Conservation (phyloP, 177 flowering plant genomes). For the Vitis hybrid region DNA sequence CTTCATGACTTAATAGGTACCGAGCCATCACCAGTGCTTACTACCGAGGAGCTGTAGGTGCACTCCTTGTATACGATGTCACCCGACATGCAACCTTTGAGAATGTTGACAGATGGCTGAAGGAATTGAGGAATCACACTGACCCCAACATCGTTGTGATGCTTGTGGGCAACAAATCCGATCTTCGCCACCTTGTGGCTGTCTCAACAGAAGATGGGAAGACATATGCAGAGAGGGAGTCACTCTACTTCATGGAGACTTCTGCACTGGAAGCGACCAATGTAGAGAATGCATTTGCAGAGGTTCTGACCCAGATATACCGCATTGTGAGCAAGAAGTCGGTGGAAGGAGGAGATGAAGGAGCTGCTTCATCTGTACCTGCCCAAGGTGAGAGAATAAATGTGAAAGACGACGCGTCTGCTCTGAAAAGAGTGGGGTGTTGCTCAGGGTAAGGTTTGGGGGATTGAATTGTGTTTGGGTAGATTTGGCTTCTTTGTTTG, state of each 20-base stretch:
- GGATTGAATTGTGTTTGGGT: neutral
- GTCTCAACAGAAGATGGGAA: constrained; percentile 38
- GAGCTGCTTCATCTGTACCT: constrained; percentile 23
- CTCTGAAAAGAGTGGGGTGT: constrained; percentile 24
- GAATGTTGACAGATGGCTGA: constrained; percentile 39
- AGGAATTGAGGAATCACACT: constrained; percentile 33
- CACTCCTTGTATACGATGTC: constrained; percentile 52
- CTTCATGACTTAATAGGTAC: constrained; percentile 32
- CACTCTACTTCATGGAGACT: constrained; percentile 38
- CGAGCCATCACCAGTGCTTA: constrained; percentile 63
- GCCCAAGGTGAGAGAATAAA: constrained; percentile 31
- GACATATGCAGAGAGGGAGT: constrained; percentile 34
- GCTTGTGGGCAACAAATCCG: constrained; percentile 42
- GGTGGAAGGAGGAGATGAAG: constrained; percentile 28
- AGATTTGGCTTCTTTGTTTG: neutral
- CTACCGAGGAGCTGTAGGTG: constrained; percentile 58
- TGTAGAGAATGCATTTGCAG: constrained; percentile 38
- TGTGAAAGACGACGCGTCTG: constrained; percentile 29
- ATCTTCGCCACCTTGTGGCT: constrained; percentile 37
- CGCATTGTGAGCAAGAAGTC: constrained; percentile 29
- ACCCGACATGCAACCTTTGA: constrained; percentile 39
- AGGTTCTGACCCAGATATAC: constrained; percentile 38
- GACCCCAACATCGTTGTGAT: constrained; percentile 40
- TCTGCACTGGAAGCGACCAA: constrained; percentile 37
- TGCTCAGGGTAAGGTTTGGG: constrained; percentile 28